Evolutionary conservation across 2,329 filamentous ascomycete species (phyloP).

Genomic region (Coniochaeta prunicola): DNA sequence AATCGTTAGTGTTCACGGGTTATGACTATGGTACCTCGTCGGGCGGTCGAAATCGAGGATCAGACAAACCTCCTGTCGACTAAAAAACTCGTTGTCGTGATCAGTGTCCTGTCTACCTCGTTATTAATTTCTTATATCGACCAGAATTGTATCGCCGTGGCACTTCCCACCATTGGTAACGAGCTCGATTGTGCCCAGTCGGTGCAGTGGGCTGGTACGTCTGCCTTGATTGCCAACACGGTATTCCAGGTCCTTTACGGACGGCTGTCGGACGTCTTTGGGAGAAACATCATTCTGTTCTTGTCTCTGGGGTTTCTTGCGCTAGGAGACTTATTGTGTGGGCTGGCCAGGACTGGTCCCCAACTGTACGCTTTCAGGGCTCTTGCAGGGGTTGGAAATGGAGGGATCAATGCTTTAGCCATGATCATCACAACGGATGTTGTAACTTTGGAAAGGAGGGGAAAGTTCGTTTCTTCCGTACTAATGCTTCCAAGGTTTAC

Average conservation of each 20-base stretch:
- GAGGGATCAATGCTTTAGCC: not conserved
- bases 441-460: not conserved
- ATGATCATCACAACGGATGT: not conserved
- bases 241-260: not conserved
- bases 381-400: not conserved
- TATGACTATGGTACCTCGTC: too few species aligned
- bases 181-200: not conserved
- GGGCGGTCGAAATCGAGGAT: too few species aligned
- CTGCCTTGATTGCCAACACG: not conserved
- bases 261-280: not conserved
- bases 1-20: too few species aligned
- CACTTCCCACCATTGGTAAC: not conserved
- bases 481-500: too few species aligned
- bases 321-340: not conserved
- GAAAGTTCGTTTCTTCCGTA: not conserved
- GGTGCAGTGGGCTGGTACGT: not conserved
- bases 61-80: too few species aligned
- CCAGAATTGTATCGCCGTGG: not conserved
- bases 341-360: not conserved
- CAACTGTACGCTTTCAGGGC: not conserved
- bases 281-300: not conserved
- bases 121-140: not conserved
- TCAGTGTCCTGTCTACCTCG: too few species aligned
- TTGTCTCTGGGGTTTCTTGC: not conserved
- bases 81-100: too few species aligned